Evolutionary conservation across 352 stramenopile genomes (phyloP).

Genomic region (Phytophthora hibernalis): DNA sequence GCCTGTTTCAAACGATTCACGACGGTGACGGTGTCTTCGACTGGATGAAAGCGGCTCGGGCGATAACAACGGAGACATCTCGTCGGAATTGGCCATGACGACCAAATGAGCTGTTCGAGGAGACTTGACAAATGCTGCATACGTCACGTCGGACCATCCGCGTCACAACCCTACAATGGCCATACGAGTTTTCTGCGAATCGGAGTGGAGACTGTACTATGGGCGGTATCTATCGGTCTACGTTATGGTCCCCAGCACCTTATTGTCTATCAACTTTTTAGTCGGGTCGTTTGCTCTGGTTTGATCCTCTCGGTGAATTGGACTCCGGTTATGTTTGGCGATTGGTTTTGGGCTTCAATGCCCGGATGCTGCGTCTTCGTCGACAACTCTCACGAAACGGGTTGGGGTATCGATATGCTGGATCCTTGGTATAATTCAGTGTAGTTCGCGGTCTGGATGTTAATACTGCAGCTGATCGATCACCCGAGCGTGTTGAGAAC

Average conservation of each 20-base stretch:
- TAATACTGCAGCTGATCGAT: slow-evolving; percentile 20
- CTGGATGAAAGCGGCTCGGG: slow-evolving; percentile 17
- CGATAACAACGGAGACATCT: slow-evolving; percentile 40
- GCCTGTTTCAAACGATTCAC: slow-evolving; percentile 44
- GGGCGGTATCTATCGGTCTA: slow-evolving; percentile 12
- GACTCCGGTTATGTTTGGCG: background rate
- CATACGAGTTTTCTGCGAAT: slow-evolving; percentile 29
- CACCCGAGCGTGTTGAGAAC: slow-evolving; percentile 53
- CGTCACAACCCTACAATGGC: slow-evolving; percentile 19
- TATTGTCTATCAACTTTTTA: slow-evolving; percentile 20
- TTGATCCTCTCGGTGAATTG: slow-evolving; percentile 4
- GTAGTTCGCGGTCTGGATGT: slow-evolving; percentile 4
- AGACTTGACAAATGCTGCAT: slow-evolving; percentile 8
- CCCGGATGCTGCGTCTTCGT: background rate
- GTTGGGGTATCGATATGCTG: background rate
- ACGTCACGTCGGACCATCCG: slow-evolving; percentile 33
- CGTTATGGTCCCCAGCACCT: slow-evolving; percentile 7
- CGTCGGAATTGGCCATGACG: slow-evolving; percentile 23
- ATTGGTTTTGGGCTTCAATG: background rate
- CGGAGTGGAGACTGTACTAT: slow-evolving; percentile 1
- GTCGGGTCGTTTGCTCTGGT: background rate
- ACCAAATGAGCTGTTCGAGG: slow-evolving; percentile 1
- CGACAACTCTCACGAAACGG: background rate
- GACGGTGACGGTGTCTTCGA: slow-evolving; percentile 21
- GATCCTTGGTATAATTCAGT: slow-evolving; percentile 11